Percentiles rank a stretch among this genome's conserved stretches.
These are phyloP conservation scores for Gonium pectorale DNA, from an alignment of 139 green algal species.

Conservation along the genomic window DNA sequence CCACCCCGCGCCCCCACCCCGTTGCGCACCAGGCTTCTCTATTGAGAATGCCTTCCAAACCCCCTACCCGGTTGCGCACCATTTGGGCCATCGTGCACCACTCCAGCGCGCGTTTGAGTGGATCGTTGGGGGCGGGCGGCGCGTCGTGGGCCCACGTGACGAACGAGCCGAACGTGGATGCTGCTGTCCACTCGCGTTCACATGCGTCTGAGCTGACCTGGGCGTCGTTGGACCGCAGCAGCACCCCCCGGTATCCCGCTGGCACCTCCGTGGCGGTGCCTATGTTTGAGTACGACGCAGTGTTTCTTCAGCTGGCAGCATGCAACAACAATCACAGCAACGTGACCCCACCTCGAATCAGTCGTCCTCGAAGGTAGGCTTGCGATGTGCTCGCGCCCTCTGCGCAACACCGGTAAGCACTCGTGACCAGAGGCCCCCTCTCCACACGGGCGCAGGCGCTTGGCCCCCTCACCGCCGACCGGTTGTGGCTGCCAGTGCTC, in stretches of 20 bases:
- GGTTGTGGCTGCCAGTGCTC: not conserved
- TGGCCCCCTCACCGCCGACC: not conserved
- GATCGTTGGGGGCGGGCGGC: not conserved
- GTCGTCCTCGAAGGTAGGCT: not conserved
- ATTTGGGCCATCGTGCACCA: not conserved
- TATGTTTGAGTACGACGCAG: not conserved
- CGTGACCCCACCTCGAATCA: not conserved
- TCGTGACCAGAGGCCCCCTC: too few relatives aligned
- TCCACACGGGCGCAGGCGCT: too few relatives aligned
- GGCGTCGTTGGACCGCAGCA: not conserved
- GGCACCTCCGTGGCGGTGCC: not conserved
- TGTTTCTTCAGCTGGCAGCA: not conserved
- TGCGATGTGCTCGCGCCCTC: not conserved
- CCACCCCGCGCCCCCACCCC: not conserved
- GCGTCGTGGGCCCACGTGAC: slow-evolving; percentile 5
- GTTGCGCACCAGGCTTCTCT: not conserved
- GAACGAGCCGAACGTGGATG: not conserved
- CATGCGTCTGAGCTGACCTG: slow-evolving; percentile 3
- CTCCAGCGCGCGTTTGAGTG: not conserved
- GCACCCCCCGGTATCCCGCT: not conserved
- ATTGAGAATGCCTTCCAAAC: not conserved
- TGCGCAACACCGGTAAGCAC: not conserved
- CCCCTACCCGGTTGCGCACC: not conserved
- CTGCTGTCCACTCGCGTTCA: not conserved
- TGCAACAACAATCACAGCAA: not conserved